Evolutionary conservation across 768 basidiomycete genomes (phyloP), one percentile per base, ranked within the genome.

Genomic region (Mycena pura): DNA sequence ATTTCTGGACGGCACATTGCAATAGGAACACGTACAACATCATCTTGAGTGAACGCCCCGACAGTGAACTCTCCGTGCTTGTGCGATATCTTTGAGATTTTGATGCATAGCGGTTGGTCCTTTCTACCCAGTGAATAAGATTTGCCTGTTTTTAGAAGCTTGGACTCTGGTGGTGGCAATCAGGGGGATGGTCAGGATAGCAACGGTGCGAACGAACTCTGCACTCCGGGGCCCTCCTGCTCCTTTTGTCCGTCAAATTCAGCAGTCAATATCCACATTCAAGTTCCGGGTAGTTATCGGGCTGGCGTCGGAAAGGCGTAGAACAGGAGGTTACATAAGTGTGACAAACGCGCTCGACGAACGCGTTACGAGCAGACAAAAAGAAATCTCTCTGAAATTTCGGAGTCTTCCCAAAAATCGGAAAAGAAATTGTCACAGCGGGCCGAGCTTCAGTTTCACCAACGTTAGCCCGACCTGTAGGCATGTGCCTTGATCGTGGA

Each of bases 61-160:
- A 92, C 86, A 6, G 75, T 73, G 55, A 93, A 83, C 46, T 79
- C 73, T 46, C 84, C 86, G 63, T 90, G 87, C 21, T 84, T 76
- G 27, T 81, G 78, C 0, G 91, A 92, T 44, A 93, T 79, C 69
- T 85, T 88, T 68, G 86, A 86, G 74, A 79, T 81, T 59, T 82
- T 82, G 44, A 92, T 74, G 5, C 79, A 27, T 2, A 93, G 74
- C 0, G 77, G 76, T 40, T 74, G 73, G 1, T 80, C 83, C 72
- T 84, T 88, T 39, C 91, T 79, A 15, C 90, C 89, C 1, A 92
- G 64, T 0, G 67, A 34, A 57, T 90, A 87, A 13, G 76, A 77
- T 34, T 73, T 79, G 15, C 83, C 82, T 2, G 88, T 78, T 70
- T 88, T 91, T 41, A 93, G 76, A 21, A 91, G 72, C 69, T 91